These are phyloP conservation scores for Manihot esculenta DNA, from an alignment of 441 rosid species.

Conservation along the genomic window DNA sequence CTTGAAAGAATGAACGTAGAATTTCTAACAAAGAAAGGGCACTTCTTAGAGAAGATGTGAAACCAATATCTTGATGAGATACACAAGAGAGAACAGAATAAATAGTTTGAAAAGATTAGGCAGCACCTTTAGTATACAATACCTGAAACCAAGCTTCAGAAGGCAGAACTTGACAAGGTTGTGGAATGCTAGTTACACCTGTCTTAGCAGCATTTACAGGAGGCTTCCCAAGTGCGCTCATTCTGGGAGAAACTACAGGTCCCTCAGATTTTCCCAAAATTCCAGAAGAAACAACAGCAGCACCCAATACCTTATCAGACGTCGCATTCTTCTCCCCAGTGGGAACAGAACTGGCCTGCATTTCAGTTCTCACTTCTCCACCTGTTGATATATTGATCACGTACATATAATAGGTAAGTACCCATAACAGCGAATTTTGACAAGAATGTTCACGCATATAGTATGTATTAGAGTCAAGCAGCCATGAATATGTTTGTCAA, in stretches of 20 bases:
- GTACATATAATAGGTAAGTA: neutral
- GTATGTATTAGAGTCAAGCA: no score
- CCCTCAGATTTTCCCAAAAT: constrained; percentile 34
- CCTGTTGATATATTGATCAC: constrained; percentile 20
- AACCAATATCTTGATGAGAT: constrained; percentile 1
- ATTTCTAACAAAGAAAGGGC: no score
- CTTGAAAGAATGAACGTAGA: neutral
- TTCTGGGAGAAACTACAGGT: constrained; percentile 33
- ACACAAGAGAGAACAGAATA: no score
- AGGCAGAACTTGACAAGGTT: constrained; percentile 56
- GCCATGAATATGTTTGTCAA: no score
- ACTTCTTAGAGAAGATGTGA: neutral
- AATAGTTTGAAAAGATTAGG: neutral
- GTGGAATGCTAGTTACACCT: constrained; percentile 38
- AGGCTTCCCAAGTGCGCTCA: constrained; percentile 40
- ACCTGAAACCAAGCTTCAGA: constrained; percentile 76
- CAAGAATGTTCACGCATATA: no score
- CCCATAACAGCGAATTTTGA: no score
- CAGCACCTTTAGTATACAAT: constrained; percentile 10
- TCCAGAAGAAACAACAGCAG: constrained; percentile 33
- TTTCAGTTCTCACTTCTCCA: constrained; percentile 37
- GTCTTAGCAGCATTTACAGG: constrained; percentile 42
- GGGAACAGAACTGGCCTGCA: constrained; percentile 24
- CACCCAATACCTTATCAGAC: constrained; percentile 27
- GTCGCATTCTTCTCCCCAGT: constrained; percentile 30